These are phyloP conservation scores for Hyphodiscus sp. DNA, from an alignment of 2,329 filamentous ascomycete species.

Conservation along the genomic window DNA sequence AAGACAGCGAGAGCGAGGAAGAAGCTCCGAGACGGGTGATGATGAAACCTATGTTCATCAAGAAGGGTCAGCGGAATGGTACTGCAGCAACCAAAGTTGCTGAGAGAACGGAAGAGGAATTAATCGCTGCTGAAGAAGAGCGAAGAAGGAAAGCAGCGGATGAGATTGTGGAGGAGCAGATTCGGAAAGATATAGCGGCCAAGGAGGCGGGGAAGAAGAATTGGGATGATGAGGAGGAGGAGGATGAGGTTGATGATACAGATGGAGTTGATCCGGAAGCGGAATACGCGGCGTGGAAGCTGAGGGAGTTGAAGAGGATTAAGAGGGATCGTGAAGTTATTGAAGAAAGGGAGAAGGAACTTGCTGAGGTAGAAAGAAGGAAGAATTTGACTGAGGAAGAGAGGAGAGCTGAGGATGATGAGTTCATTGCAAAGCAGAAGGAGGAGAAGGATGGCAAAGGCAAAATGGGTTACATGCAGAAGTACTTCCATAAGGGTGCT, in stretches of 20 bases:
- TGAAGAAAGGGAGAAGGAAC: slow-evolving; percentile 75
- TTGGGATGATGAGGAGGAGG: slow-evolving; percentile 71
- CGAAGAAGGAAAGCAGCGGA: slow-evolving; percentile 67
- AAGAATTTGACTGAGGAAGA: slow-evolving; percentile 83
- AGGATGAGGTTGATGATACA: slow-evolving; percentile 77
- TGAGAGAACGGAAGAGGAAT: slow-evolving; percentile 35
- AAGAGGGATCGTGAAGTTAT: slow-evolving; percentile 82
- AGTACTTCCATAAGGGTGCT: slow-evolving; percentile 94
- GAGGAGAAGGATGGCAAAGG: slow-evolving; percentile 54
- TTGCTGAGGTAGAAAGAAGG: slow-evolving; percentile 82
- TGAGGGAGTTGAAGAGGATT: slow-evolving; percentile 83
- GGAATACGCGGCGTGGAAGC: slow-evolving; percentile 87
- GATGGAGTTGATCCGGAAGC: slow-evolving; percentile 82
- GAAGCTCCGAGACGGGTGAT: slow-evolving; percentile 50
- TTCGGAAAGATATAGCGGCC: slow-evolving; percentile 73
- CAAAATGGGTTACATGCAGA: slow-evolving; percentile 86
- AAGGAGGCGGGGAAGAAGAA: slow-evolving; percentile 71
- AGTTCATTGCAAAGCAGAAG: slow-evolving; percentile 63
- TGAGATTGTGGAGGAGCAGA: slow-evolving; percentile 78
- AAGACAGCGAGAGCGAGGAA: slow-evolving; percentile 42
- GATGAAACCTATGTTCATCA: slow-evolving; percentile 58
- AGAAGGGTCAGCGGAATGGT: slow-evolving; percentile 45
- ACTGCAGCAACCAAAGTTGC: slow-evolving; percentile 22
- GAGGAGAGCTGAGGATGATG: slow-evolving; percentile 76
- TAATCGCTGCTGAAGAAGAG: slow-evolving; percentile 49